Evolutionary conservation across 2,329 filamentous ascomycete genomes (phyloP).

Genomic region (Clonostachys rhizophaga): DNA sequence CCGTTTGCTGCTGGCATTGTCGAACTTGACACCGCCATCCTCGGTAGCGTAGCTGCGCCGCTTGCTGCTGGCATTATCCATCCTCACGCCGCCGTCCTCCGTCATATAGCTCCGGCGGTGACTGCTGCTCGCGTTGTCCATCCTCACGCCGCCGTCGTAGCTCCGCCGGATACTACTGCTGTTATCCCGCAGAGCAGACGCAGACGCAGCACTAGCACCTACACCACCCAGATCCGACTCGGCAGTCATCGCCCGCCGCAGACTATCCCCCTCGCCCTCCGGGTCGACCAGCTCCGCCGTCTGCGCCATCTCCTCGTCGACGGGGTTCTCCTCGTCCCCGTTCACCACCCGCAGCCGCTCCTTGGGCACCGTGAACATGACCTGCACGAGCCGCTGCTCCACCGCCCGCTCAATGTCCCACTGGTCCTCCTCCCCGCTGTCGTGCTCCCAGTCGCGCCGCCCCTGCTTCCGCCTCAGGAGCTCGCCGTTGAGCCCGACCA

Average conservation of each 20-base stretch:
- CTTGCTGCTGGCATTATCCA: neutral
- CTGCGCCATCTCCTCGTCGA: slow-evolving; percentile 13
- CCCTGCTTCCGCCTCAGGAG: slow-evolving; percentile 51
- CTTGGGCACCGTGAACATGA: slow-evolving; percentile 92
- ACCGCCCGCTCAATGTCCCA: slow-evolving; percentile 75
- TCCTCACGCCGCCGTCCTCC: too few species aligned
- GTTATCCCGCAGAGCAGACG: too few species aligned
- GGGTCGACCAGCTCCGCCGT: slow-evolving; percentile 36
- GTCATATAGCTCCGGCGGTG: too few species aligned
- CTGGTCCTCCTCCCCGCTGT: slow-evolving; percentile 51
- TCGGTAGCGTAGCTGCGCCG: too few species aligned
- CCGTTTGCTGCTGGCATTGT: too few species aligned
- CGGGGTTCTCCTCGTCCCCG: slow-evolving; percentile 46
- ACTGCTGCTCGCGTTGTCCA: too few species aligned
- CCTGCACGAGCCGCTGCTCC: slow-evolving; percentile 67
- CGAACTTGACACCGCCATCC: too few species aligned
- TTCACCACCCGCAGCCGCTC: slow-evolving; percentile 89
- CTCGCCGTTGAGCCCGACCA: slow-evolving; percentile 35
- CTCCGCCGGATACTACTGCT: too few species aligned
- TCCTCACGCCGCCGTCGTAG: too few species aligned
- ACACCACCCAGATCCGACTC: slow-evolving; percentile 4
- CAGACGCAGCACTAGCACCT: too few species aligned
- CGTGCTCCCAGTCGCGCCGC: slow-evolving; percentile 46
- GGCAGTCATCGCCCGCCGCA: slow-evolving; percentile 3
- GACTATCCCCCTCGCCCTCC: slow-evolving; percentile 13